Base-by-base conservation (phyloP, 805 yeast genomes). In the Zygotorulaspora florentina region DNA sequence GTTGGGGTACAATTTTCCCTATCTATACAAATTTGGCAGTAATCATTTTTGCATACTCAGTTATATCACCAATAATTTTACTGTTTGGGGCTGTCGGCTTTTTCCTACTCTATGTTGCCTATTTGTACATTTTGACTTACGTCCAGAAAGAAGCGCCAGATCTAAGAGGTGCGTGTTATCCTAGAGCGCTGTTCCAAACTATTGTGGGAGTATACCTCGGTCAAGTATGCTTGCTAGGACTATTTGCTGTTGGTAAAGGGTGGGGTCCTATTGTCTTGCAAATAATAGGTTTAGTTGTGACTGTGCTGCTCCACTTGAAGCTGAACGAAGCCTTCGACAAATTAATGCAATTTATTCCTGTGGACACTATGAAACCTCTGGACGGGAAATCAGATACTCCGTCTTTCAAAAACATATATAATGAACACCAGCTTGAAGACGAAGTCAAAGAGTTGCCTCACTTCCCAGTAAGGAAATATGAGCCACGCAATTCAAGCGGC, bases 181-280 rank as follows among this genome's bases (percentile, higher is more conserved):
- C 96, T 50, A 79, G 87, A 51, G 96, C 97, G 2, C 66, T 91
- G 42, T 85, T 81, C 71, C 97, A 91, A 69, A 83, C 95, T 0
- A 75, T 91, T 62, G 82, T 83, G 31, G 99, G 99, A 47, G 65
- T 93, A 36, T 91, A 91, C 64, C 64, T 91, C 37, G 96, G 96
- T 33, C 90, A 91, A 67, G 68, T 89, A 17, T 87, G 96, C 71
- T 57, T 93, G 52, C 63, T 93, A 43, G 97, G 96, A 45, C 66
- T 93, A 45, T 90, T 88, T 62, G 86, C 80, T 13, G 95, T 91
- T 45, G 89, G 95, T 50, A 87, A 87, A 72, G 85, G 95, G 35
- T 91, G 96, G 96, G 98, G 96, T 37, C 95, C 96, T 30, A 75
- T 89, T 52, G 86, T 83, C 2, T 67, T 91, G 43, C 87, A 85